phyloP scores from a whole-genome alignment of 2,329 filamentous ascomycete species.

The Microsporum canis region DNA sequence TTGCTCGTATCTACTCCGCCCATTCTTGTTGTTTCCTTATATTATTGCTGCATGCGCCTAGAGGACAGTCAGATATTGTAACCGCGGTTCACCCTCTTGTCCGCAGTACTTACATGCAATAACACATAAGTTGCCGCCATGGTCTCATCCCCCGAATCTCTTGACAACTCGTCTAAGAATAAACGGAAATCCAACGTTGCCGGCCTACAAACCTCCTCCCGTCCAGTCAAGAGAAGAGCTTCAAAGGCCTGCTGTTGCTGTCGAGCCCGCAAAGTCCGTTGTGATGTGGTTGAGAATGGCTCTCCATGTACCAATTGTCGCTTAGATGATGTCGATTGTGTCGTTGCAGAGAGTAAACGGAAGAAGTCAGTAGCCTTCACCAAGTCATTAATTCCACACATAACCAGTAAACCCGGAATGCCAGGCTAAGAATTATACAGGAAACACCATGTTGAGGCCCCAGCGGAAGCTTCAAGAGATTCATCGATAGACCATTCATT shows the following conservation, averaged over 20 bases:
- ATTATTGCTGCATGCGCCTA: not conserved
- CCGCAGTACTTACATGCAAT: not conserved
- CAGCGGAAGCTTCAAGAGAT: conserved; percentile 26
- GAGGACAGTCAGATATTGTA: not conserved
- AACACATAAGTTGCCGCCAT: conserved; percentile 2
- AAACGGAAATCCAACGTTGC: conserved; percentile 50
- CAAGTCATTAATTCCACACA: no score
- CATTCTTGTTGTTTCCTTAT: not conserved
- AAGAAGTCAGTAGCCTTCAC: conserved; percentile 40
- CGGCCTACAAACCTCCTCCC: conserved; percentile 41
- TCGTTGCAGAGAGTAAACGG: conserved; percentile 34
- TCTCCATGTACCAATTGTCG: conserved; percentile 24
- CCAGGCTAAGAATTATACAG: not conserved
- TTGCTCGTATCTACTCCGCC: not conserved
- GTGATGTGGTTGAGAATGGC: conserved; percentile 41
- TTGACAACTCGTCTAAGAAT: conserved; percentile 26
- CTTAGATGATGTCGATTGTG: conserved; percentile 20
- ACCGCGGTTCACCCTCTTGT: not conserved
- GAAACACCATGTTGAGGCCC: conserved; percentile 10
- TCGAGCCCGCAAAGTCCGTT: conserved; percentile 42
- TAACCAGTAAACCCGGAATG: not conserved
- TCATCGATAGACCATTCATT: not conserved
- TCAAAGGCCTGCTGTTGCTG: conserved; percentile 44
- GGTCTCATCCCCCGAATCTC: conserved; percentile 10
- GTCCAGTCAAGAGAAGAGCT: conserved; percentile 56